Evolutionary conservation across 768 basidiomycete genomes (phyloP).

Genomic region (Amanita brunnescens): DNA sequence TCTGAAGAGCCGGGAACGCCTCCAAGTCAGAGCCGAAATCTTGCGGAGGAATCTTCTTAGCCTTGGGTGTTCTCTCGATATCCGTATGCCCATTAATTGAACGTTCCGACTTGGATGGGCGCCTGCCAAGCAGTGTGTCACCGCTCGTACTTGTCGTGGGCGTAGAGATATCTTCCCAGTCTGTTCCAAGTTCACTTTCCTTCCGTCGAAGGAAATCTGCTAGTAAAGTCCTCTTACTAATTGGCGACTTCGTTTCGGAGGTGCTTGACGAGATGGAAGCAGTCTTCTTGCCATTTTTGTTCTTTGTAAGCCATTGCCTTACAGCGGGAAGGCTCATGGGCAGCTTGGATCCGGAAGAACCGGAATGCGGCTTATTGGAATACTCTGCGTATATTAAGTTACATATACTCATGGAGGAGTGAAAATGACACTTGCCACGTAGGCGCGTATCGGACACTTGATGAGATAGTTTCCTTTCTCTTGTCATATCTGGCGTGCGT

Average conservation of each 20-base stretch:
- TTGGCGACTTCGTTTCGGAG: slow-evolving; percentile 23
- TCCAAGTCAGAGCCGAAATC: slow-evolving; percentile 8
- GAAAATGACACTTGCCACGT: slow-evolving; percentile 38
- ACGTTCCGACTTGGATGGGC: slow-evolving; percentile 10
- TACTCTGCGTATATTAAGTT: slow-evolving; percentile 1
- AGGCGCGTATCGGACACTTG: slow-evolving; percentile 65
- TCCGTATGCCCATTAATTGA: slow-evolving; percentile 19
- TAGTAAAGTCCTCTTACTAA: slow-evolving; percentile 55
- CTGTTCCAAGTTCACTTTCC: slow-evolving; percentile 41
- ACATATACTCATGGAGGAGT: background rate
- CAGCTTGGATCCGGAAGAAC: slow-evolving; percentile 32
- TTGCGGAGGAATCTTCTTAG: slow-evolving; percentile 25
- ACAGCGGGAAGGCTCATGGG: slow-evolving; percentile 74
- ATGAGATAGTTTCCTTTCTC: slow-evolving; percentile 59
- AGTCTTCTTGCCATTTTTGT: slow-evolving; percentile 41
- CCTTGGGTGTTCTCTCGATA: slow-evolving; percentile 33
- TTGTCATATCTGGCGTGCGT: slow-evolving; percentile 39
- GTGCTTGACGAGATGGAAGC: slow-evolving; percentile 31
- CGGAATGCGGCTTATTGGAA: slow-evolving; percentile 1
- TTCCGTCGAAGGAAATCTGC: slow-evolving; percentile 59
- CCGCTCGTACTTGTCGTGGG: slow-evolving; percentile 40
- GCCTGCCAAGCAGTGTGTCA: slow-evolving; percentile 22
- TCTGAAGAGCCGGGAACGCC: background rate
- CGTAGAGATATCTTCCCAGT: slow-evolving; percentile 61
- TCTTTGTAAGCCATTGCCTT: slow-evolving; percentile 68